A percentile compares a stretch with the other conserved stretches of the same genome.
These are phyloP conservation scores for Camellia lanceoleosa DNA, from an alignment of 148 eudicot genomes.

Conservation along the genomic window DNA sequence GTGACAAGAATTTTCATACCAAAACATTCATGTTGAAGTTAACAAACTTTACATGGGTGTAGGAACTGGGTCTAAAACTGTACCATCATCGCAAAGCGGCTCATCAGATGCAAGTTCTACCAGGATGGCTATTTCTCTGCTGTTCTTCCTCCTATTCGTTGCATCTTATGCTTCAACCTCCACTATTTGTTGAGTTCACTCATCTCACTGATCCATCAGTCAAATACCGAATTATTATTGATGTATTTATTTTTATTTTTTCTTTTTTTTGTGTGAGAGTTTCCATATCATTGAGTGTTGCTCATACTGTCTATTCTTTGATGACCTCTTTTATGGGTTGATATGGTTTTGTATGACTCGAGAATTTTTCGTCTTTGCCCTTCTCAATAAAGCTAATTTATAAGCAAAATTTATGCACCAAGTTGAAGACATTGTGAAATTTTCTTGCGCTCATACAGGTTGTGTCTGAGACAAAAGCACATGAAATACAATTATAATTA, in stretches of 20 bases:
- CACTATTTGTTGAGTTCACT: slow-evolving; percentile 10
- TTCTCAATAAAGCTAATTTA: slow-evolving; percentile 10
- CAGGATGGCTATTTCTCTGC: slow-evolving; percentile 22
- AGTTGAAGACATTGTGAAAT: not conserved
- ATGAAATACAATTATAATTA: not conserved
- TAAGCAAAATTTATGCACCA: slow-evolving; percentile 3
- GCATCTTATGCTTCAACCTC: slow-evolving; percentile 28
- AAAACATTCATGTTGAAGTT: not conserved
- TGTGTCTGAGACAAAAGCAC: not conserved
- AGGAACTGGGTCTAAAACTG: slow-evolving; percentile 31
- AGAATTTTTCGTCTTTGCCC: not conserved
- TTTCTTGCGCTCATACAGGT: not conserved
- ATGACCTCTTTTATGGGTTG: slow-evolving; percentile 1
- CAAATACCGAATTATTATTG: not conserved
- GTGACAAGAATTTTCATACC: slow-evolving; percentile 8
- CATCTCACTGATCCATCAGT: not conserved
- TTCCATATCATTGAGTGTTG: not conserved
- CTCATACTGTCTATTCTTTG: slow-evolving; percentile 3
- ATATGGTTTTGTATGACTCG: slow-evolving; percentile 4
- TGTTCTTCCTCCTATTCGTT: slow-evolving; percentile 26
- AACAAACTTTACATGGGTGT: not conserved
- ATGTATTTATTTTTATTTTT: no score
- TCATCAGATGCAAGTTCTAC: slow-evolving; percentile 36
- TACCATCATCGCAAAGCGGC: slow-evolving; percentile 34
- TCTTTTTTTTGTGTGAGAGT: not conserved